These are phyloP conservation scores for Hypoxylon rubiginosum DNA, from an alignment of 2,329 filamentous ascomycete species.

Conservation along the genomic window DNA sequence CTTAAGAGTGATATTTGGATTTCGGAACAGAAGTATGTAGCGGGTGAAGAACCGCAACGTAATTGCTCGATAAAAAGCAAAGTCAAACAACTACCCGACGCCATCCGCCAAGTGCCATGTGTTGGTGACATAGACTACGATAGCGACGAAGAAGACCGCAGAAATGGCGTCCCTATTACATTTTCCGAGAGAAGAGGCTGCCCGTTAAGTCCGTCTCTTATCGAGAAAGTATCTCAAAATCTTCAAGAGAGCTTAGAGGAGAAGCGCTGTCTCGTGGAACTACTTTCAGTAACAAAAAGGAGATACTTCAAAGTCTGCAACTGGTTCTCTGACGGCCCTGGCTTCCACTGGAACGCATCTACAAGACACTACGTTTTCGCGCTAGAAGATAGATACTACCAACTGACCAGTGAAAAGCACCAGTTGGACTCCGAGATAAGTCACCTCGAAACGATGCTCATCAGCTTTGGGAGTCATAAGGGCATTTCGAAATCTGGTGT, in stretches of 20 bases:
- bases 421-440: slow-evolving; percentile 16
- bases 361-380: background rate
- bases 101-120: background rate
- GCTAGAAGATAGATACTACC: slow-evolving; percentile 20
- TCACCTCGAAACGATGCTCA: slow-evolving; percentile 16
- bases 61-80: background rate
- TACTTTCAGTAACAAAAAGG: background rate
- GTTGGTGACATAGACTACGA: slow-evolving; percentile 13
- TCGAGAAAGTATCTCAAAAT: background rate
- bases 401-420: background rate
- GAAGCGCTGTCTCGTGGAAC: background rate
- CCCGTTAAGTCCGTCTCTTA: slow-evolving; percentile 5
- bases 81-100: slow-evolving; percentile 7
- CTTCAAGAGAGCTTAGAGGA: slow-evolving; percentile 3
- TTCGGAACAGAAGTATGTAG: background rate
- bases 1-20: background rate
- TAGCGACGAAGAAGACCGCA: slow-evolving; percentile 28
- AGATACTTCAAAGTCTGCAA: slow-evolving; percentile 14
- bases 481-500: background rate
- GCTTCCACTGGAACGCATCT: slow-evolving; percentile 2
- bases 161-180: slow-evolving; percentile 19
- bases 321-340: background rate
- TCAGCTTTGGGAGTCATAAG: background rate
- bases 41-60: background rate
- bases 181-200: slow-evolving; percentile 5